Base-by-base conservation (phyloP, 495 filamentous ascomycete species). In the Neurospora sp. region DNA sequence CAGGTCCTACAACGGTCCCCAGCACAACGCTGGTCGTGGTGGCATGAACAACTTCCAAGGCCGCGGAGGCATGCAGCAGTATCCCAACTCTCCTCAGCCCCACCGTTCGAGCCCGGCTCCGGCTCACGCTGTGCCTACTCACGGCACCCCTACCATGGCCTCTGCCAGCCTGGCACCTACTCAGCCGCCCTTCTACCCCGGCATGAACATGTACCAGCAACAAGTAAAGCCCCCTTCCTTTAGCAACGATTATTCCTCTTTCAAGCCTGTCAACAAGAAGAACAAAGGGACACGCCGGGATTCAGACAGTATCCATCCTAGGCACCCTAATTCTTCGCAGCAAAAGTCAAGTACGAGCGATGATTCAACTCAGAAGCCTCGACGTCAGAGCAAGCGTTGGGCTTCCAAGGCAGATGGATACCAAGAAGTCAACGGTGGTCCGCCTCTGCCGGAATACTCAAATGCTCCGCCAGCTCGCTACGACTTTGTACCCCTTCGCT, bases 81-180 rank as follows among this genome's bases (percentile, higher is more conserved):
- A 87, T 81, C 86, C 89, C 31, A 90, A 89, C 83, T 92, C 91
- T 8, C 91, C 91, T 14, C 88, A 90, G 71, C 87, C 88, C 71
- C 81, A 85, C 41, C 76, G 76, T 37, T 76, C 92, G 69, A 97
- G 93, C 81, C 94, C 94, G 5, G 91, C 90, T 10, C 80, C 92
- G 20, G 82, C 88, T 68, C 88, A 86, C 70, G 88, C 90, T 4
- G 89, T 93, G 75, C 90, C 90, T 5, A 81, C 80, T 31, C 77
- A 79, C 16, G 86, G 85, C 42, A 90, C 90, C 7, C 91, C 92
- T 16, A 89, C 90, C 78, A 91, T 93, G 88, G 84, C 83, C 74
- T 85, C 83, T 46, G 81, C 86, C 86, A 84, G 77, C 81, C 85
- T 42, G 83, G 87, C 79, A 85, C 87, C 85, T 80, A 82, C 82